Evolutionary conservation across 2,329 filamentous ascomycete species (phyloP).

Genomic region (Iodosphaeria phyllophila): DNA sequence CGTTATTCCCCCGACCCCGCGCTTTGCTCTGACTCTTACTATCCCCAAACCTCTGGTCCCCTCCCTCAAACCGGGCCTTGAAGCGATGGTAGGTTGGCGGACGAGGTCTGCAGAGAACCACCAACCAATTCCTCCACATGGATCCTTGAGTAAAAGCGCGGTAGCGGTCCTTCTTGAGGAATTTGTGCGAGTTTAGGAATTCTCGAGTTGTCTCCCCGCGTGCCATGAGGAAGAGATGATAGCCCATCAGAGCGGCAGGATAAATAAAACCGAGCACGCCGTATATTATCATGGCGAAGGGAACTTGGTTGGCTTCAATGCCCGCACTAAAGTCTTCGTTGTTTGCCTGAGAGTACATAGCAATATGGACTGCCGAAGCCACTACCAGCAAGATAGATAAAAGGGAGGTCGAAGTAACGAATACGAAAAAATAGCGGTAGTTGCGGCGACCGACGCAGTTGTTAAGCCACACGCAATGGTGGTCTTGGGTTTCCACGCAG

Average conservation of each 20-base stretch:
- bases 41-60: slow-evolving; percentile 65
- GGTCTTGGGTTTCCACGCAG: slow-evolving; percentile 91
- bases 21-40: slow-evolving; percentile 32
- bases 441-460: slow-evolving; percentile 95
- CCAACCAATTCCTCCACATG: slow-evolving; percentile 58
- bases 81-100: slow-evolving; percentile 81
- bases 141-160: slow-evolving; percentile 71
- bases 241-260: slow-evolving; percentile 64
- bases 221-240: slow-evolving; percentile 81
- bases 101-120: slow-evolving; percentile 66
- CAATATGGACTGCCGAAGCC: slow-evolving; percentile 62
- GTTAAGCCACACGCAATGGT: slow-evolving; percentile 98
- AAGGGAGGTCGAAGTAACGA: slow-evolving; percentile 63
- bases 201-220: slow-evolving; percentile 90
- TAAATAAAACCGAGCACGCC: slow-evolving; percentile 59
- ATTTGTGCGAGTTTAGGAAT: slow-evolving; percentile 92
- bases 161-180: slow-evolving; percentile 78
- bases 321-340: slow-evolving; percentile 42
- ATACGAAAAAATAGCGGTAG: slow-evolving; percentile 94
- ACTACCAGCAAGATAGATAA: slow-evolving; percentile 59
- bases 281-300: slow-evolving; percentile 81
- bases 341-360: slow-evolving; percentile 51
- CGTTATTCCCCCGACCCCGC: too few relatives aligned
- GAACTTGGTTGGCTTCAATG: slow-evolving; percentile 53
- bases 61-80: slow-evolving; percentile 56